Percentiles rank a stretch among this genome's conserved stretches.
These are phyloP conservation scores for Goffeauzyma gilvescens DNA, from an alignment of 768 basidiomycete species.

Conservation along the genomic window DNA sequence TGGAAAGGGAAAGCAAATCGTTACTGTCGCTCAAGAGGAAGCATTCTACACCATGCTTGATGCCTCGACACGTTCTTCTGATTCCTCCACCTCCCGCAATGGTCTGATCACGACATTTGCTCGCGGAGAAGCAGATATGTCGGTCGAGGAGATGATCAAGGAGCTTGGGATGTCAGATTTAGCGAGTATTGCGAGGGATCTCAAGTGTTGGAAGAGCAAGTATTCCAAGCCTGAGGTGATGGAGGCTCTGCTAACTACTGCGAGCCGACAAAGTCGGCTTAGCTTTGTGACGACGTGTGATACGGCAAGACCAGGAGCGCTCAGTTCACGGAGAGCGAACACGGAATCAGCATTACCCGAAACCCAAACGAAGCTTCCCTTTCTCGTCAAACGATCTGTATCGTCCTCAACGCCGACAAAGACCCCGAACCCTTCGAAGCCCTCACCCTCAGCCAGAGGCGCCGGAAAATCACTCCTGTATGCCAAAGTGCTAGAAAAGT, in stretches of 20 bases:
- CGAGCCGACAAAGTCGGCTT: slow-evolving; percentile 8
- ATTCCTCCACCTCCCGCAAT: too few relatives aligned
- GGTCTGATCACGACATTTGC: slow-evolving; percentile 10
- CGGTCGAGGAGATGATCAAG: slow-evolving; percentile 27
- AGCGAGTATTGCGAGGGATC: slow-evolving; percentile 18
- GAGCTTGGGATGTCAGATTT: slow-evolving; percentile 29
- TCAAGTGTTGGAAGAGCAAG: slow-evolving; percentile 16
- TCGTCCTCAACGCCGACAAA: background rate
- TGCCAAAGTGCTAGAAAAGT: slow-evolving; percentile 3
- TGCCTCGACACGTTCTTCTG: too few relatives aligned
- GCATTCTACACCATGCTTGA: too few relatives aligned
- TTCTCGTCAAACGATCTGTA: background rate
- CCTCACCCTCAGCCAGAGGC: too few relatives aligned
- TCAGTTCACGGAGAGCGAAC: too few relatives aligned
- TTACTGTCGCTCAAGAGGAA: too few relatives aligned
- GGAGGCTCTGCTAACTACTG: slow-evolving; percentile 5
- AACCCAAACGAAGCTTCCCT: background rate
- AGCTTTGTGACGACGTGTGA: slow-evolving; percentile 3
- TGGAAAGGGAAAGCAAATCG: too few relatives aligned
- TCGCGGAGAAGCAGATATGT: slow-evolving; percentile 6
- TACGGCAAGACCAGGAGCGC: too few relatives aligned
- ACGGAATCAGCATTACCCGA: too few relatives aligned
- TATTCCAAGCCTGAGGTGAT: slow-evolving; percentile 9
- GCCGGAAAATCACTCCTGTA: slow-evolving; percentile 5
- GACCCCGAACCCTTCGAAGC: too few relatives aligned